Evolutionary conservation across 140 eudicot genomes (phyloP).

Genomic region (Flaveria floridana): DNA sequence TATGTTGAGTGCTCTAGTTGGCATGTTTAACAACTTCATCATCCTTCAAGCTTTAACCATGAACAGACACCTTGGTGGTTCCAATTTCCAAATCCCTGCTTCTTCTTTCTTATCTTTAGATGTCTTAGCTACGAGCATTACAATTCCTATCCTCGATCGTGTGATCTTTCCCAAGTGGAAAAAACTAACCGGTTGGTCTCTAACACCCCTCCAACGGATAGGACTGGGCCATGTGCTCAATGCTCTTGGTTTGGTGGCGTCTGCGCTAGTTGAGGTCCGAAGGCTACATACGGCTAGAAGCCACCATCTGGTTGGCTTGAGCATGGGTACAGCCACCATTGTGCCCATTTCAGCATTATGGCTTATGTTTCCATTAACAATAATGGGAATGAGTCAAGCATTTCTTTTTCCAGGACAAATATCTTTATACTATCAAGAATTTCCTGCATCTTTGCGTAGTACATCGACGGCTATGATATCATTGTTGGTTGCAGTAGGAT

Average conservation of each 20-base stretch:
- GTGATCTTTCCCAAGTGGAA: constrained; percentile 43
- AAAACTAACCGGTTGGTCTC: constrained; percentile 20
- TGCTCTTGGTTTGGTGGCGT: constrained; percentile 27
- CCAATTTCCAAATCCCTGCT: constrained; percentile 43
- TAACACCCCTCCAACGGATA: constrained; percentile 48
- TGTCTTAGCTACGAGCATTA: constrained; percentile 30
- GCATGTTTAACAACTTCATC: constrained; percentile 37
- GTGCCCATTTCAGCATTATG: constrained; percentile 48
- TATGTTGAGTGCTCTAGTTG: constrained; percentile 39
- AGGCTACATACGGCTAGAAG: constrained; percentile 30
- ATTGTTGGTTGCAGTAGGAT: constrained; percentile 37
- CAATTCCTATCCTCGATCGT: constrained; percentile 37
- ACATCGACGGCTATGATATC: constrained; percentile 45
- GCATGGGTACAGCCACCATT: constrained; percentile 4
- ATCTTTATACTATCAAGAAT: constrained; percentile 47
- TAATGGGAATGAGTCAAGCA: constrained; percentile 39
- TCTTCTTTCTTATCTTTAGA: constrained; percentile 44
- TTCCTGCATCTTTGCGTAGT: constrained; percentile 38
- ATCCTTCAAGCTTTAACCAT: constrained; percentile 56
- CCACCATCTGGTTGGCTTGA: constrained; percentile 1
- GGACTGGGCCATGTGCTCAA: constrained; percentile 43
- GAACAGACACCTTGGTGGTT: constrained; percentile 50
- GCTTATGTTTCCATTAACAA: constrained; percentile 38
- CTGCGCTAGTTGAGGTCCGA: constrained; percentile 38
- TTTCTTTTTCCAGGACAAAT: constrained; percentile 43